These are phyloP conservation scores for Gaertneriomyces sp. DNA, from an alignment of 192 early-diverging fungal species.

Conservation along the genomic window DNA sequence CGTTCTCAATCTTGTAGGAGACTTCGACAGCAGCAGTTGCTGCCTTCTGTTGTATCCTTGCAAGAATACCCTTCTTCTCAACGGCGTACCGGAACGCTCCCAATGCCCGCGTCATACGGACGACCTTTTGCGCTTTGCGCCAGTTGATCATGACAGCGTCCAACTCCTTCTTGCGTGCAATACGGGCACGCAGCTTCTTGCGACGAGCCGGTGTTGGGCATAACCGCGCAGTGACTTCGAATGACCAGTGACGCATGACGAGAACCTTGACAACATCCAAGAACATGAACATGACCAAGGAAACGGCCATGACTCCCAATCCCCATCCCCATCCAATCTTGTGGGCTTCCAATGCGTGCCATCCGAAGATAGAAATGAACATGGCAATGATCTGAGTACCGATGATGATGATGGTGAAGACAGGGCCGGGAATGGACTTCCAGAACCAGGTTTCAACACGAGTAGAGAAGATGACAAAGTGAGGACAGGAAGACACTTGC, in stretches of 20 bases:
- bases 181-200: conserved; percentile 49
- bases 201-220: conserved; percentile 66
- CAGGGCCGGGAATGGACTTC: conserved; percentile 73
- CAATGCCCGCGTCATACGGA: conserved; percentile 25
- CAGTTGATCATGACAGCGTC: conserved; percentile 23
- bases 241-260: conserved; percentile 76
- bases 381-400: conserved; percentile 88
- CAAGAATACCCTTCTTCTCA: neutral
- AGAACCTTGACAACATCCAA: conserved; percentile 87
- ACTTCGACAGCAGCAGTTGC: conserved; percentile 23
- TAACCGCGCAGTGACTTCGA: conserved; percentile 78
- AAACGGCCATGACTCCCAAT: conserved; percentile 65
- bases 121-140: conserved; percentile 33
- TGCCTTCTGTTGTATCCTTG: conserved; percentile 17
- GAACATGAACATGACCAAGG: conserved; percentile 73
- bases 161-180: conserved; percentile 2
- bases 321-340: conserved; percentile 70
- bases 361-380: conserved; percentile 78
- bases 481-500: conserved; percentile 83
- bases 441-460: conserved; percentile 82
- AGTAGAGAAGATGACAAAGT: conserved; percentile 95
- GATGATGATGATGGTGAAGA: conserved; percentile 74
- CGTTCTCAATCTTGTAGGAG: conserved; percentile 1
- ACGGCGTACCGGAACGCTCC: conserved; percentile 21
- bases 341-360: conserved; percentile 25